These are phyloP conservation scores for Eustoma russellianum DNA, from an alignment of 257 asterid genomes.

Conservation along the genomic window DNA sequence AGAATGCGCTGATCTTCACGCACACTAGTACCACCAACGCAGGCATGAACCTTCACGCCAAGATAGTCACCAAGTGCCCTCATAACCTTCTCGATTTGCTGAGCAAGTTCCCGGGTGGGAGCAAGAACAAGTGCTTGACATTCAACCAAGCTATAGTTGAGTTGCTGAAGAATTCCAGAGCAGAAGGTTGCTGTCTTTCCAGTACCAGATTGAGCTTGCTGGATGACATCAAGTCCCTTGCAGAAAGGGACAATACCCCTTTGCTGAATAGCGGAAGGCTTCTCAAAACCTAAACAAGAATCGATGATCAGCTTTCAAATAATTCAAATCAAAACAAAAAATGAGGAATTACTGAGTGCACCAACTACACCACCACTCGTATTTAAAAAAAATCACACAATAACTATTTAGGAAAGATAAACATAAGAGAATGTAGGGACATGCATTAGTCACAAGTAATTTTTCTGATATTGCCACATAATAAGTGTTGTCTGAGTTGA, in stretches of 20 bases:
- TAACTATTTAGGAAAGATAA: too few species aligned
- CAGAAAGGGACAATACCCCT: slow-evolving; percentile 45
- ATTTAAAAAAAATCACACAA: too few species aligned
- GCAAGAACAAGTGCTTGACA: slow-evolving; percentile 46
- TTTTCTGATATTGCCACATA: too few species aligned
- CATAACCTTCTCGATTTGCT: slow-evolving; percentile 48
- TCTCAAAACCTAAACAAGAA: slow-evolving; percentile 29
- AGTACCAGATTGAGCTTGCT: slow-evolving; percentile 45
- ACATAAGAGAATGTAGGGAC: too few species aligned
- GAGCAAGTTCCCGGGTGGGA: slow-evolving; percentile 46
- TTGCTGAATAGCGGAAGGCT: slow-evolving; percentile 45
- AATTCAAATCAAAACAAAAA: too few species aligned
- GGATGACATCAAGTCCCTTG: slow-evolving; percentile 43
- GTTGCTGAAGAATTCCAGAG: slow-evolving; percentile 43
- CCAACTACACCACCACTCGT: too few species aligned
- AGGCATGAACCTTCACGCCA: slow-evolving; percentile 46
- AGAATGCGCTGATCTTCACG: slow-evolving; percentile 44
- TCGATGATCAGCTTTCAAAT: background rate
- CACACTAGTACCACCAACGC: slow-evolving; percentile 44
- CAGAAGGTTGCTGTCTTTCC: slow-evolving; percentile 41
- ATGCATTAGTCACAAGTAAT: too few species aligned
- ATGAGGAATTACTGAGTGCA: too few species aligned
- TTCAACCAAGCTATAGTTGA: slow-evolving; percentile 25
- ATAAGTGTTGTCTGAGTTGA: too few species aligned
- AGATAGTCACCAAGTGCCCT: slow-evolving; percentile 44